Base-by-base conservation (phyloP, 2,329 filamentous ascomycete genomes). In the Aschersonia sp. region DNA sequence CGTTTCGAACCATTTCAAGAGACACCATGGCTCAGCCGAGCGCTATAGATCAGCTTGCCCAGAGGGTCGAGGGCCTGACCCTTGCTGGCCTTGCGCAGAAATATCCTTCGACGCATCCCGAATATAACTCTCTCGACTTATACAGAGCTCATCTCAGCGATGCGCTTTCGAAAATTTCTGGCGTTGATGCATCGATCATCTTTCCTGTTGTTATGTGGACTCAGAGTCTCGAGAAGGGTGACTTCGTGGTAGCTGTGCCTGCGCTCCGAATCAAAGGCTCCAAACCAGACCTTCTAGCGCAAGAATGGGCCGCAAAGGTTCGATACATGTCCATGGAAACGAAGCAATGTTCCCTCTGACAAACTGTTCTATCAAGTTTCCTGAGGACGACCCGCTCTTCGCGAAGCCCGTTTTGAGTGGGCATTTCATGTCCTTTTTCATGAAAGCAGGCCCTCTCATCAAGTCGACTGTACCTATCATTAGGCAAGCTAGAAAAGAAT, bases 151-250 rank as follows among this genome's bases (percentile, higher is more conserved):
- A 89, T 61, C 76, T 94, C 53, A 81, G 84, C 52, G 72, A 81
- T 42, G 69, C 85, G 45, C 68, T 94, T 41, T 69, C 77, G 35
- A 69, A 77, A 22, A 75, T 87, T 51, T 85, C 83, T 2, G 83
- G 82, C 29, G 82, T 87, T 31, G 82, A 86, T 49, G 63, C 73
- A 35, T 69, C 73, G 47, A 78, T 87, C 56, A 81, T 94, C 60
- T 88, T 85, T 66, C 78, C 79, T 30, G 79, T 79, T 39, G 69
- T 94, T 42, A 77, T 84, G 68, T 90, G 85, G 85, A 90, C 87
- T 5, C 72, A 78, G 52, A 78, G 81, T 39, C 71, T 88, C 29
- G 87, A 92, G 54, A 87, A 89, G 69, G 87, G 87, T 44, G 87
- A 94, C 65, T 68, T 94, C 56, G 76, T 85, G 47, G 67, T 94